Base-by-base conservation (phyloP, 208 protist genomes). In the Crithidia fasciculata region DNA sequence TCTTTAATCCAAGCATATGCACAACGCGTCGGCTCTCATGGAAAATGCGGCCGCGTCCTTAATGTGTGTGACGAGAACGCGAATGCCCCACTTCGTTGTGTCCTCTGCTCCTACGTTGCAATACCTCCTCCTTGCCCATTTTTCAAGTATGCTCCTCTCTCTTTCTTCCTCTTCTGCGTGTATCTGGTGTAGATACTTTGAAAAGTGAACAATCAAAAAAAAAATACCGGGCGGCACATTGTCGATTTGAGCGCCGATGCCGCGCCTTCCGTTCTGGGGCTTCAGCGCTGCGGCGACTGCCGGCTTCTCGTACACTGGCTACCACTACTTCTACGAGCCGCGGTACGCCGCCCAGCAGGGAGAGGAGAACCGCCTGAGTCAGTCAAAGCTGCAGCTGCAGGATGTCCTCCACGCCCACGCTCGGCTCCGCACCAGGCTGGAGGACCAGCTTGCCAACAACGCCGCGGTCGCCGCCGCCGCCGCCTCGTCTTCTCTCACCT, bases 321-420 rank as follows among this genome's bases (percentile, higher is more conserved):
- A 90, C 59, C 58, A 82, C 54, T 58, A 72, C n/a, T 60, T 89
- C 61, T 88, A 89, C 58, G 47, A 76, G 13, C 82, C 85, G 7
- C 76, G 67, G 12, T 53, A 73, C 49, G 50, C 45, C 10, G 69
- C 68, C 7, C 55, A 61, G 41, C n/a, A 43, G 19, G 47, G 18
- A 41, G 62, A 61, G 12, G 80, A 88, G 18, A 10, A 56, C 8
- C 45, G 10, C 47, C 9, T 81, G 59, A 64, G 57, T 19, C 8
- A 53, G 36, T 49, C 57, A 0, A 74, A 75, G 44, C 9, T 57
- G 58, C 69, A 58, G n/a, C 40, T 59, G 36, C 76, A 79, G 12
- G 67, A 71, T 15, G 74, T 60, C 60, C 60, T 83, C 41, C 69
- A 74, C 57, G 71, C 57, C 41, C 67, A 78, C 52, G 73, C 76